phyloP scores from a whole-genome alignment of 2,329 filamentous ascomycete species.

The Verticillium zaregamsianum region DNA sequence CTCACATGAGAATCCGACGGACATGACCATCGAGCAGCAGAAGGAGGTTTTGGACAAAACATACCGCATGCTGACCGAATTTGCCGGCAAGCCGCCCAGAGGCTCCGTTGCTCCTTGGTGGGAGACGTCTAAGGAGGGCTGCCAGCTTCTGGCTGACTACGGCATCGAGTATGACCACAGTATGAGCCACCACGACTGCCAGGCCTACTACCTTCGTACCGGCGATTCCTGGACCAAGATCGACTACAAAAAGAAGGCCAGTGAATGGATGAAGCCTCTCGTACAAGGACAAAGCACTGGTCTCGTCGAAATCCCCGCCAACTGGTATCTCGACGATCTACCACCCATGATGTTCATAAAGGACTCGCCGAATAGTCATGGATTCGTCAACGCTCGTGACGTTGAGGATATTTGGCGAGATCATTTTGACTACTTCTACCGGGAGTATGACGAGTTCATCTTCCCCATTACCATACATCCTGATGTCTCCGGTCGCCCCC shows the following conservation, averaged over 20 bases:
- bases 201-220: conserved; percentile 59
- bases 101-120: conserved; percentile 73
- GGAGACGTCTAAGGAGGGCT: conserved; percentile 67
- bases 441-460: conserved; percentile 72
- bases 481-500: conserved; percentile 66
- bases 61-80: conserved; percentile 65
- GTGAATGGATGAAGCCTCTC: conserved; percentile 64
- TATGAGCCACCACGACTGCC: conserved; percentile 62
- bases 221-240: conserved; percentile 66
- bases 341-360: conserved; percentile 74
- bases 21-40: conserved; percentile 73
- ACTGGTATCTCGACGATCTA: conserved; percentile 61
- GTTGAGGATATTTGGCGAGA: conserved; percentile 63
- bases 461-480: conserved; percentile 77
- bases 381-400: conserved; percentile 52
- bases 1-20: conserved; percentile 67
- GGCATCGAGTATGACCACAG: conserved; percentile 68
- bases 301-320: conserved; percentile 62
- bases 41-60: conserved; percentile 71
- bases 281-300: conserved; percentile 56
- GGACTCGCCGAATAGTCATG: conserved; percentile 59
- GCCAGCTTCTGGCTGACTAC: conserved; percentile 59
- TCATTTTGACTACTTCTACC: conserved; percentile 70
- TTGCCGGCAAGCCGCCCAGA: conserved; percentile 64
- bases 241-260: conserved; percentile 58